Base-by-base conservation (phyloP, 2,329 filamentous ascomycete genomes). In the Cryphonectria naterciae region DNA sequence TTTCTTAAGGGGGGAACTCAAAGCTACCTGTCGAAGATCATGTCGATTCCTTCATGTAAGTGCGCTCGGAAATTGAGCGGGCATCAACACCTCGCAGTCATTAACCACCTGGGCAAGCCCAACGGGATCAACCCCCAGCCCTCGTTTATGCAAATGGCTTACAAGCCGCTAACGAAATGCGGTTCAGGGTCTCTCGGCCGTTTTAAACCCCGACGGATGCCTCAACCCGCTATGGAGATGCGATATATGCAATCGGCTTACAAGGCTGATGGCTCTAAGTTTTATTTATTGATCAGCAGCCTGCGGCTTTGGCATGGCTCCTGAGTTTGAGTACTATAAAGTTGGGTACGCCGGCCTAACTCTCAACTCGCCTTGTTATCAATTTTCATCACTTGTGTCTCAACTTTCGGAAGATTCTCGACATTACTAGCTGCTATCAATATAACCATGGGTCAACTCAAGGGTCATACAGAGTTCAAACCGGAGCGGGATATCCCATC, bases 381-480 rank as follows among this genome's bases (percentile, higher is more conserved):
- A 25, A 2, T 25, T 28, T 25, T 11, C 22, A 43, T 17, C 25
- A 1, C 41, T 28, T 32, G 37, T 39, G 15, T 64, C 19, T 64
- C 19, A 25, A 10, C 17, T 54, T 41, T n/a, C 1, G 15, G 11
- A 46, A 65, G n/a, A n/a, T 1, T 32, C 4, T 32, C 61, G 46
- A 17, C 15, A 35, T 3, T 35, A 28, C 15, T 46, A 6, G 32
- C 19, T 1, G 49, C 8, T 17, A 41, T 10, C 3, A 32, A 32
- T 32, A 32, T 32, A 25, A 28, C 15, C 43, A 65, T 66, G 68
- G 54, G 54, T 4, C 43, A 54, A 6, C 37, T 58, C 22, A n/a
- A 49, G 19, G 68, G 68, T 7, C 22, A 65, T 11, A 58, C 39
- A 22, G 28, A 70, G 13, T 77, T 77, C 65, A 71, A 76, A 17